These are phyloP conservation scores for Phoma sp. DNA, from an alignment of 2,329 filamentous ascomycete species.

Conservation along the genomic window DNA sequence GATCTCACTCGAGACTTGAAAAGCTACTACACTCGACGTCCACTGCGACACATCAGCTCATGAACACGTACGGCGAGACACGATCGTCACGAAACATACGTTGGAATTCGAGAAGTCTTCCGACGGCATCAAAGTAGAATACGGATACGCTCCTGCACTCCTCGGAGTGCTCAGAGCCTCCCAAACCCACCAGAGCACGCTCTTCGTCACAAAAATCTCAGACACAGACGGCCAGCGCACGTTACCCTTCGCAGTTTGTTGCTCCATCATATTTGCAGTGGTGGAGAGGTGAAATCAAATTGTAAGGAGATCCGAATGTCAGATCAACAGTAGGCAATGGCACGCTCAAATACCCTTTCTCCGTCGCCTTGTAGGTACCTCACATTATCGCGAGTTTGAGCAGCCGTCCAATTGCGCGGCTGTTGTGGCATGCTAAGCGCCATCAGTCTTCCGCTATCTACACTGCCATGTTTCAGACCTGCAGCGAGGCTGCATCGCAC, in stretches of 20 bases:
- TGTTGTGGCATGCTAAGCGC: too few species aligned
- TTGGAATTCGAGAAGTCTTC: neutral
- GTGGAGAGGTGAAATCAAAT: neutral
- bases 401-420: neutral
- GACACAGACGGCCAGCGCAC: neutral
- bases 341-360: neutral
- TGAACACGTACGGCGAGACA: too few species aligned
- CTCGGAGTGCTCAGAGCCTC: neutral
- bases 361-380: neutral
- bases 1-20: too few species aligned
- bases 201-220: neutral
- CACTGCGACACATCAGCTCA: too few species aligned
- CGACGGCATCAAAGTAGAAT: neutral
- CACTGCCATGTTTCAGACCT: neutral
- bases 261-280: neutral
- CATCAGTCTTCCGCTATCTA: neutral
- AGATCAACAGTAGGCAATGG: neutral
- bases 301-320: neutral
- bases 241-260: neutral
- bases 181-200: neutral
- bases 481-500: neutral
- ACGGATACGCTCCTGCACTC: neutral
- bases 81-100: neutral
- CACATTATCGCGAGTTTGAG: neutral
- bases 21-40: too few species aligned